Evolutionary conservation across 208 protist genomes (phyloP), one percentile per base, ranked within the genome.

Genomic region (Strigomonas culicis): DNA sequence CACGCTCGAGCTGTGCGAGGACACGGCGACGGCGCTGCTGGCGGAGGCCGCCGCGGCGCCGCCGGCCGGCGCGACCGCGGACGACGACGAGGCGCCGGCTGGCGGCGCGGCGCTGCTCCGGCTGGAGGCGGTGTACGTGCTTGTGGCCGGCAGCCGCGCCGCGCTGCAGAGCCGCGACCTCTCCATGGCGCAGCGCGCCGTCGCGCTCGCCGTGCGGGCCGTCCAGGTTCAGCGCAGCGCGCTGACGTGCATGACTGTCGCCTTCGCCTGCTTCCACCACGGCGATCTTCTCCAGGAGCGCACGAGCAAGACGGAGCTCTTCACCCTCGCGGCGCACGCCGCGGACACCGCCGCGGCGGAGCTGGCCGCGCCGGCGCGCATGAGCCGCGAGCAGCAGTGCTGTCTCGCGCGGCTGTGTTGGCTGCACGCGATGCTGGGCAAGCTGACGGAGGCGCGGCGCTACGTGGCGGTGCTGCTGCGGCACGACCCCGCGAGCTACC

Each of bases 381-480:
- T 71, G 50, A 30, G 63, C 1, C 59, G 32, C 19, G 78, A 88
- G 28, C 58, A 77, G 2, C 22, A 59, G n/a, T 52, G 68, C 25
- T 80, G 79, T 43, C 53, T 79, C 11, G 36, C 65, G 19, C 82
- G 83, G 31, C 72, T 79, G 59, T 47, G 73, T 2, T 93, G 87
- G 87, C 66, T 93, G 53, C 63, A 86, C 34, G 83, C 75, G 1
- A 43, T 80, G 25, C 59, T 89, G 11, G 81, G 83, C 1, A 70
- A 81, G 3, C 36, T 44, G 8, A 56, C 68, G 11, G 56, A 50
- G 11, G 78, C 77, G 19, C 58, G 64, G 7, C 39, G 31, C 36
- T 52, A 74, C 15, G 68, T 82, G 13, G 74, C 70, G 17, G 30
- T 28, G 10, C 55, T 90, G 50, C 36, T 85, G 15, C 41, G 61